A percentile compares a stretch with the other conserved stretches of the same genome.
phyloP scores from a whole-genome alignment of 2,329 filamentous ascomycete genomes.

The Aspergillus brunneoviolaceus region DNA sequence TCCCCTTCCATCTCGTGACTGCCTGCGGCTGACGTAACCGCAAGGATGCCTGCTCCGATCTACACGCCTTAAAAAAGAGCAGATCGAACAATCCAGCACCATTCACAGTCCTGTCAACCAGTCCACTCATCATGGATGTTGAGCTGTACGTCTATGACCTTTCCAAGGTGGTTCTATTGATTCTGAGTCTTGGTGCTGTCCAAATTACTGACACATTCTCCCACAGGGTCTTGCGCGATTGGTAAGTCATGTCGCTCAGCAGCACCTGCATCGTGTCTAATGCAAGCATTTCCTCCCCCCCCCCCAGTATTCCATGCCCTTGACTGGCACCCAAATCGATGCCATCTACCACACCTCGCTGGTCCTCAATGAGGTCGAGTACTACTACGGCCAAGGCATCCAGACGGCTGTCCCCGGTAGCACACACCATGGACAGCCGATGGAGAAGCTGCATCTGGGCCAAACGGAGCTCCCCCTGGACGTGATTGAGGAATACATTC shows the following conservation, averaged over 20 bases:
- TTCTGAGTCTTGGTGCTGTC: not conserved
- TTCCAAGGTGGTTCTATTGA: constrained; percentile 51
- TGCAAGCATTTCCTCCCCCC: not conserved
- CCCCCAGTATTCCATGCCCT: constrained; percentile 53
- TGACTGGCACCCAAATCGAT: constrained; percentile 73
- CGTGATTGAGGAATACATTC: constrained; percentile 81
- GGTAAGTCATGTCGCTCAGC: constrained; percentile 31
- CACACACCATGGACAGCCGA: constrained; percentile 82
- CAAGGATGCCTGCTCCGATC: constrained; percentile 1
- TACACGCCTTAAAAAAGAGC: not conserved
- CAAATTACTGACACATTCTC: constrained; percentile 20
- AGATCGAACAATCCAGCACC: not conserved
- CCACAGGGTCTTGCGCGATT: constrained; percentile 55
- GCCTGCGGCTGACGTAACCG: constrained; percentile 5
- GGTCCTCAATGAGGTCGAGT: constrained; percentile 80
- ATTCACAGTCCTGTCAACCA: not conserved
- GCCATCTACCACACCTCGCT: constrained; percentile 95
- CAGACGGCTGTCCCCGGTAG: constrained; percentile 76
- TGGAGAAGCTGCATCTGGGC: constrained; percentile 74
- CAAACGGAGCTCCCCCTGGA: constrained; percentile 76
- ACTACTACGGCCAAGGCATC: constrained; percentile 85
- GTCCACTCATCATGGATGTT: constrained; percentile 62
- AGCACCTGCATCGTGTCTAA: constrained; percentile 15
- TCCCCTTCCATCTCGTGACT: not conserved
- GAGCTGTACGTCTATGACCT: constrained; percentile 77